Evolutionary conservation across 2,329 filamentous ascomycete species (phyloP), one percentile per base, ranked within the genome.

Genomic region (Macrophomina phaseolina): DNA sequence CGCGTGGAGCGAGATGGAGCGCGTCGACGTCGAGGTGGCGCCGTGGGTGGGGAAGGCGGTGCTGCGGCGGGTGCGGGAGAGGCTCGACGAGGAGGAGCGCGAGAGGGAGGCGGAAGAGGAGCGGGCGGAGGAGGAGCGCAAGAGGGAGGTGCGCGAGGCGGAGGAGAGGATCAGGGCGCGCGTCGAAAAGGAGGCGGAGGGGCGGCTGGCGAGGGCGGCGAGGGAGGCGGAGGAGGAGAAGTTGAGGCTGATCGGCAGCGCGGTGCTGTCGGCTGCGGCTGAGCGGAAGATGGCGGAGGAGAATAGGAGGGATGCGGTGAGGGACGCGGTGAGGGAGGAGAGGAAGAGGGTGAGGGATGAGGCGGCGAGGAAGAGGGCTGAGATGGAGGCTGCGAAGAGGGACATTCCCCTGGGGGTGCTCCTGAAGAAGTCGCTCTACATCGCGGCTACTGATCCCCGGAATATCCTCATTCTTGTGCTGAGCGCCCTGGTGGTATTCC

Each of bases 1-100:
- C 2, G 94, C 92, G 67, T 99, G 94, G 94, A 91, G 88, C 71
- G 94, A 98, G 79, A 99, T 99, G 95, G 95, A 99, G 80, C 87
- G 94, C n/a, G 92, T 98, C 0, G 95, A 99, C 74, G 92, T 97
- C 1, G 94, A 98, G 78, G 87, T 99, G 63, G 88, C 91, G 72
- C 91, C 95, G 3, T 86, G 90, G 73, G 85, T 93, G 11, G 86
- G 88, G 18, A 77, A 86, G 0, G 79, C 82, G 1, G 75, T 90
- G 12, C 84, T 88, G 64, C 84, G 85, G 18, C 87, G 88, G 70
- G 80, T 93, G 23, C 86, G 67, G 81, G 80, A n/a, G 68, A 77
- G 9, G 78, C 83, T 38, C 28, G 53, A 2, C 1, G 36, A 23
- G 1, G 32, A 18, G n/a, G 32, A 58, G 36, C 32, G 34, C 16